Evolutionary conservation across 495 filamentous ascomycete genomes (phyloP).

Genomic region (Oleoguttula mirabilis): DNA sequence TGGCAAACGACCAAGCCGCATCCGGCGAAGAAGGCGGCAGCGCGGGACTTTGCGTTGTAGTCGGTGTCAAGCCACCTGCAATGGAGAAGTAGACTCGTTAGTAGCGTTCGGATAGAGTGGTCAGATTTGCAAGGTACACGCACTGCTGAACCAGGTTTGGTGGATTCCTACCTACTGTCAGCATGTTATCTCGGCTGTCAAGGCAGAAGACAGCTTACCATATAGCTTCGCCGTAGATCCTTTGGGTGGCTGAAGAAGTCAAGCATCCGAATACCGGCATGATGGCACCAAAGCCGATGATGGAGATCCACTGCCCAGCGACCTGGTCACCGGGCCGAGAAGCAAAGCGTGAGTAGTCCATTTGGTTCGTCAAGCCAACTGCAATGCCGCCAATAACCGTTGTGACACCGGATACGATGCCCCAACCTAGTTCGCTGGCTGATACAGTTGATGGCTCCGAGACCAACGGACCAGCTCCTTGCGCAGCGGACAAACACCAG

Average conservation of each 20-base stretch:
- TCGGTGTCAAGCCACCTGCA: constrained; percentile 11
- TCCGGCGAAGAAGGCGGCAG: constrained; percentile 28
- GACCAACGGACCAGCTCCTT: constrained; percentile 25
- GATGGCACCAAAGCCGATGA: constrained; percentile 25
- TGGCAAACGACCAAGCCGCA: constrained; percentile 32
- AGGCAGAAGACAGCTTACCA: constrained; percentile 1
- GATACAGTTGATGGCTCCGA: constrained; percentile 19
- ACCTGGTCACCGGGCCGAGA: constrained; percentile 23
- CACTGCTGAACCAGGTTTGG: constrained; percentile 6
- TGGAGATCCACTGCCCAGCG: constrained; percentile 24
- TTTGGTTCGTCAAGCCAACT: constrained; percentile 33
- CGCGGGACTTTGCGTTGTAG: constrained; percentile 13
- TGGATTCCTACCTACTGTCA: constrained; percentile 3
- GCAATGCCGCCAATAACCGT: constrained; percentile 26
- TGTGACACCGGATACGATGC: constrained; percentile 31
- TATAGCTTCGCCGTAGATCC: constrained; percentile 33
- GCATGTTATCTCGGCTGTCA: background rate
- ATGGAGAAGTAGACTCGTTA: too few relatives aligned
- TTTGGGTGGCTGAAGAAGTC: constrained; percentile 24
- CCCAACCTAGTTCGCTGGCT: constrained; percentile 23
- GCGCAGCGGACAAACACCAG: constrained; percentile 28
- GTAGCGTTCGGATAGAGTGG: too few relatives aligned
- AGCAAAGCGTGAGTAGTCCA: constrained; percentile 32
- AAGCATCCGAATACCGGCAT: constrained; percentile 9
- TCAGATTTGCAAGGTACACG: too few relatives aligned